These are phyloP conservation scores for Fusarium palustre DNA, from an alignment of 2,329 filamentous ascomycete species.

Conservation along the genomic window DNA sequence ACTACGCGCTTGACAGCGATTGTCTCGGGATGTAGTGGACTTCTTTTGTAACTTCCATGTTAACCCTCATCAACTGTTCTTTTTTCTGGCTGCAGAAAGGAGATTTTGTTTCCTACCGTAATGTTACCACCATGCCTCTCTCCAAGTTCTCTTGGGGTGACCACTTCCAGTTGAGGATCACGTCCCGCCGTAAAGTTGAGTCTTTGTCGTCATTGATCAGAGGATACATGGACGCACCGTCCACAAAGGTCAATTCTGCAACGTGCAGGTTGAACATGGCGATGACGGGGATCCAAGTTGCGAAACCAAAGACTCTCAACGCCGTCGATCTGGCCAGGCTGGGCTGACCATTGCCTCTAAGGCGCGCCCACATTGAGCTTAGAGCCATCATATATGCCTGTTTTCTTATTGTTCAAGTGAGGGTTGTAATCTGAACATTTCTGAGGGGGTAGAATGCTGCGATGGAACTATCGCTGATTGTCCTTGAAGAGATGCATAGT, in stretches of 20 bases:
- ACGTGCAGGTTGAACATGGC: conserved; percentile 72
- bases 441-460: conserved; percentile 7
- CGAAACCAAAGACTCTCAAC: conserved; percentile 63
- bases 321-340: conserved; percentile 52
- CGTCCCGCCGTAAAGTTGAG: conserved; percentile 64
- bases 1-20: conserved; percentile 85
- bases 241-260: conserved; percentile 67
- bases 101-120: conserved; percentile 63
- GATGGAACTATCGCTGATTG: conserved; percentile 4
- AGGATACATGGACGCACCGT: conserved; percentile 80
- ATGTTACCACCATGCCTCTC: conserved; percentile 80
- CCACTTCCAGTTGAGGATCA: conserved; percentile 70
- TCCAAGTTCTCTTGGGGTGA: conserved; percentile 68
- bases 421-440: conserved; percentile 12
- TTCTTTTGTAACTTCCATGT: conserved; percentile 59
- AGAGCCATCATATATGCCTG: conserved; percentile 49
- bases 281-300: conserved; percentile 71
- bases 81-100: not conserved
- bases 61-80: conserved; percentile 7
- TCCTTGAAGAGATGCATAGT: conserved; percentile 14
- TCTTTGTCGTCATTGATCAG: conserved; percentile 76
- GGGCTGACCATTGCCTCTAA: conserved; percentile 40
- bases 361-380: conserved; percentile 53
- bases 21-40: conserved; percentile 75
- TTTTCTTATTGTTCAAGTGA: conserved; percentile 7